Evolutionary conservation across 163 green algal species (phyloP), one percentile per base, ranked within the genome.

Genomic region (Chlamydomonas reinhardtii): DNA sequence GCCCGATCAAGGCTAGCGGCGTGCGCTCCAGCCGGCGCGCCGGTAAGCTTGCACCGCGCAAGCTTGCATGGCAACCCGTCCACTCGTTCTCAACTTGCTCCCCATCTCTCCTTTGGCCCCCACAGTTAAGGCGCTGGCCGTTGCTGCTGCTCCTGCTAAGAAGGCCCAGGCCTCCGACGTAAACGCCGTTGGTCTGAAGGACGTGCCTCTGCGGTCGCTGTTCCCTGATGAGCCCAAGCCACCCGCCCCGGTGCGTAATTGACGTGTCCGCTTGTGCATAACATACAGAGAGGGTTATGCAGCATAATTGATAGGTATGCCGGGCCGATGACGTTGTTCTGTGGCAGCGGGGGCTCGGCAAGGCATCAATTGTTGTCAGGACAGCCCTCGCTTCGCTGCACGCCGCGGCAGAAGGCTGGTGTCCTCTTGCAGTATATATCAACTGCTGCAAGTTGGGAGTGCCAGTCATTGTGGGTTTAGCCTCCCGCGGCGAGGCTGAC

Each of bases 201-300:
- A 99, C 82, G 96, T 94, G 24, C 96, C 96, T 0, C 91, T 99
- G 74, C 89, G 87, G n/a, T 98, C 96, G 15, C 91, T 99, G 11
- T 99, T 97, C 74, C 96, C 96, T 48, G 90, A 94, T 54, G 95
- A 96, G 85, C 95, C 93, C 19, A 71, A 73, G n/a, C 82, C 88
- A 22, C 91, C 92, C n/a, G 84, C 82, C 22, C 91, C 94, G 64
- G 94, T 96, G 79, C 93, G 92, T 66, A 0, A 4, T 9, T 20
- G 64, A 19, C 48, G 9, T 19, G 9, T 1, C 48, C 48, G 11
- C 11, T 22, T 56, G 9, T 56, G 12, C 48, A 56, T 19, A 17
- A 19, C 9, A 17, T 2, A 56, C 19, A 56, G 11, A 19, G 19
- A 22, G 48, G 48, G 1, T 2, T 2, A 9, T 19, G 11, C 19